phyloP scores from a whole-genome alignment of 768 basidiomycete species.

The Macrolepiota fuliginosa region DNA sequence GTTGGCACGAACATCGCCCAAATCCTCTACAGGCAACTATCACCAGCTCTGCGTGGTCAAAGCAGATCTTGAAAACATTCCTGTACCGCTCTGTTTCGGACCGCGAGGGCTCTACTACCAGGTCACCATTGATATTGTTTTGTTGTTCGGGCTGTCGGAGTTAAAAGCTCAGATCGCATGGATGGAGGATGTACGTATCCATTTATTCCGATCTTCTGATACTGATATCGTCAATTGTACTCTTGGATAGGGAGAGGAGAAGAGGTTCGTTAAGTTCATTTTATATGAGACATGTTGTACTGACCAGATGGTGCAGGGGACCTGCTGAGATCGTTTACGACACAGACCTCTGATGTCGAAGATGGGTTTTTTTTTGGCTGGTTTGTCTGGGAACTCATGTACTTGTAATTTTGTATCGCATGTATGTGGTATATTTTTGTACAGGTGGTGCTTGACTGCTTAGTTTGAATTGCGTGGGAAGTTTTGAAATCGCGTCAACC shows the following conservation, averaged over 20 bases:
- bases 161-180: constrained; percentile 51
- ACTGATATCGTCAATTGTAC: neutral
- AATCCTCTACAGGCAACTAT: constrained; percentile 22
- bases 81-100: constrained; percentile 17
- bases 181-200: constrained; percentile 41
- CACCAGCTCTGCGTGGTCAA: constrained; percentile 26
- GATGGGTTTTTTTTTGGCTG: neutral
- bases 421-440: constrained; percentile 3
- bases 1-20: neutral
- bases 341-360: constrained; percentile 16
- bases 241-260: constrained; percentile 32
- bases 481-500: constrained; percentile 21
- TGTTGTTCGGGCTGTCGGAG: constrained; percentile 55
- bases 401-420: neutral
- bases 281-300: neutral
- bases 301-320: constrained; percentile 22
- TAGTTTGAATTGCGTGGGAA: constrained; percentile 1
- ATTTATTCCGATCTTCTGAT: neutral
- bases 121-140: constrained; percentile 38
- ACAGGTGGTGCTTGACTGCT: neutral
- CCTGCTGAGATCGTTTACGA: constrained; percentile 34
- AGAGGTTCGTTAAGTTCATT: constrained; percentile 24
- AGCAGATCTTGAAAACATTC: constrained; percentile 23
- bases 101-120: constrained; percentile 24
- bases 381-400: neutral